Conservation (phyloP, 2,329 filamentous ascomycete genomes). For the Epichloe sp. region DNA sequence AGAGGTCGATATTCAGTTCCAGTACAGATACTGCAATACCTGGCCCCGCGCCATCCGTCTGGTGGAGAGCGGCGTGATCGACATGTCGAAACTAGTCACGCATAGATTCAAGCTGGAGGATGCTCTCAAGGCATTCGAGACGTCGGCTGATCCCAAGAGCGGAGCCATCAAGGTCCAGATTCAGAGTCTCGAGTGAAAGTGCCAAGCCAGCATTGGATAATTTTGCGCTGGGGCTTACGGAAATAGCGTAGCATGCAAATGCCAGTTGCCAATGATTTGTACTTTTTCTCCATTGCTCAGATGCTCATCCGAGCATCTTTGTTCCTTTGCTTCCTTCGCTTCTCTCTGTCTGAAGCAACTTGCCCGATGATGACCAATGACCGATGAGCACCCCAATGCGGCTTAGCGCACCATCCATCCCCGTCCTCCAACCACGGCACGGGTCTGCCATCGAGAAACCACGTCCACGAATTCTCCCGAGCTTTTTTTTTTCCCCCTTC, state of each 20-base stretch:
- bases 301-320: neutral
- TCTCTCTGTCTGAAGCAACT: too few species aligned
- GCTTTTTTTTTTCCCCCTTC: conserved; percentile 27
- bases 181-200: conserved; percentile 47
- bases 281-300: too few species aligned
- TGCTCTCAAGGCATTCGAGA: conserved; percentile 79
- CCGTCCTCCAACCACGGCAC: conserved; percentile 8
- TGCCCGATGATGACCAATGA: too few species aligned
- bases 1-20: conserved; percentile 90
- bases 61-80: conserved; percentile 70
- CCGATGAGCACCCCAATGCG: conserved; percentile 12
- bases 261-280: too few species aligned
- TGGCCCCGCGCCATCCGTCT: conserved; percentile 90
- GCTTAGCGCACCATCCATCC: conserved; percentile 14
- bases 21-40: conserved; percentile 92
- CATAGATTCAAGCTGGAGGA: conserved; percentile 80
- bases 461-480: conserved; percentile 31
- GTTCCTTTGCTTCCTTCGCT: neutral
- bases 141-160: conserved; percentile 73
- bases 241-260: too few species aligned
- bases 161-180: conserved; percentile 98
- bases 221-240: too few species aligned
- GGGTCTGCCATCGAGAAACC: conserved; percentile 9
- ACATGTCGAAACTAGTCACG: conserved; percentile 72
- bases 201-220: too few species aligned